A percentile compares a stretch with the other conserved stretches of the same genome.
Evolutionary conservation across 2,329 filamentous ascomycete species (phyloP).

Genomic region (Aspergillus costaricaensis): DNA sequence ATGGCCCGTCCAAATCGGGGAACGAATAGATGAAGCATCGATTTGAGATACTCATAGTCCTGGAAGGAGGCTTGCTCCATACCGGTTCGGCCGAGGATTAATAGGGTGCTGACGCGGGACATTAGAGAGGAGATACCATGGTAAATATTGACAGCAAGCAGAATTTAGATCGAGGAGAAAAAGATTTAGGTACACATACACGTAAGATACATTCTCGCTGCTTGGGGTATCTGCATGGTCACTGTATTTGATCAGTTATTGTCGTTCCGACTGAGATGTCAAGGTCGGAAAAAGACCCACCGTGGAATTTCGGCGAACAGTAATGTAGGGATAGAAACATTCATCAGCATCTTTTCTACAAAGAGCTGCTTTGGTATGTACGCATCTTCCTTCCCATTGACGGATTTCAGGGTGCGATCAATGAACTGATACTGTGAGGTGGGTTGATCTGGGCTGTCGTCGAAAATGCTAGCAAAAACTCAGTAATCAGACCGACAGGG

Average conservation of each 20-base stretch:
- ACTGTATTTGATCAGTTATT: too few species aligned
- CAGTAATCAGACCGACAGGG: too few species aligned
- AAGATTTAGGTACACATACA: background rate
- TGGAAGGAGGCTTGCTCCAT: background rate
- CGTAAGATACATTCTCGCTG: background rate
- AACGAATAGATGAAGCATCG: constrained; percentile 6
- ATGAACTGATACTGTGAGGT: constrained; percentile 1
- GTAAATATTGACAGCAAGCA: too few species aligned
- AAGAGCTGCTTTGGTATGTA: background rate
- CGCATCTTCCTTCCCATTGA: background rate
- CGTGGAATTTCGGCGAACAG: constrained; percentile 1
- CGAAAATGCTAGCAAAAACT: background rate
- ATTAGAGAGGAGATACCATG: background rate
- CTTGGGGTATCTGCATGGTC: background rate
- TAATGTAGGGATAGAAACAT: constrained; percentile 1
- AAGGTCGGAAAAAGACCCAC: background rate
- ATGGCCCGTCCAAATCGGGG: background rate
- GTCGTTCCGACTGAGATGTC: background rate
- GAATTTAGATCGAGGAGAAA: too few species aligned
- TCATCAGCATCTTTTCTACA: constrained; percentile 6
- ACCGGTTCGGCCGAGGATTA: constrained; percentile 6
- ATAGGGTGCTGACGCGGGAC: background rate
- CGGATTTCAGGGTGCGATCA: background rate
- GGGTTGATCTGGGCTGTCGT: background rate
- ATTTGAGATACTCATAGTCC: constrained; percentile 6